phyloP scores from a whole-genome alignment of 805 yeast species.

The Metschnikowia orientalis region DNA sequence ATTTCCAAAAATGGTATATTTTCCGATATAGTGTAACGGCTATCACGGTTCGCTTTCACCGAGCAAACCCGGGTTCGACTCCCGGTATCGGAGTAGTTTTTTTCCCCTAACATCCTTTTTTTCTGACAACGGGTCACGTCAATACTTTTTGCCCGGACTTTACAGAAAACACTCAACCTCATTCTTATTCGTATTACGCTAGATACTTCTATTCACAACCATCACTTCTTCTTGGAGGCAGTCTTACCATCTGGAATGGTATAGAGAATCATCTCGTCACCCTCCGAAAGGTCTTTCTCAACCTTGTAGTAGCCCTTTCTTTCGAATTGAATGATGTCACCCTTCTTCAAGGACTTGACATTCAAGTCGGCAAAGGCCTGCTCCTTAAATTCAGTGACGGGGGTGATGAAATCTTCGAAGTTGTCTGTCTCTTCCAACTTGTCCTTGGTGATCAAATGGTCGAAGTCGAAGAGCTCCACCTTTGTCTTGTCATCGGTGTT shows the following conservation, averaged over 20 bases:
- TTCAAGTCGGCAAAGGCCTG: slow-evolving; percentile 77
- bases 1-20: too few relatives aligned
- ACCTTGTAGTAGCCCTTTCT: slow-evolving; percentile 94
- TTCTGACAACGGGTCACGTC: too few relatives aligned
- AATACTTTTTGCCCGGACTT: too few relatives aligned
- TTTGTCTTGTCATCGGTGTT: slow-evolving; percentile 66
- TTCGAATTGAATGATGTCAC: slow-evolving; percentile 90
- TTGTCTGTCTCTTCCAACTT: slow-evolving; percentile 91
- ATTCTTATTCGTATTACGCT: too few relatives aligned
- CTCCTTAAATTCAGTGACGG: slow-evolving; percentile 78
- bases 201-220: too few relatives aligned
- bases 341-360: slow-evolving; percentile 69
- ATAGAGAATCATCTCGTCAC: slow-evolving; percentile 71
- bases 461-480: slow-evolving; percentile 85
- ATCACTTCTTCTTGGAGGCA: slow-evolving; percentile 35
- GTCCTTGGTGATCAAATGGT: slow-evolving; percentile 91
- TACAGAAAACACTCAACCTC: too few relatives aligned
- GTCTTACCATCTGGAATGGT: slow-evolving; percentile 94
- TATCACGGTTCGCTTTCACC: slow-evolving; percentile 83
- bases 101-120: neutral
- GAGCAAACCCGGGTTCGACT: slow-evolving; percentile 84
- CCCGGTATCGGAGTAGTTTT: slow-evolving; percentile 67
- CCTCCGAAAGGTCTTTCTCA: slow-evolving; percentile 55
- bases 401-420: slow-evolving; percentile 88
- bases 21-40: slow-evolving; percentile 80